Percentiles rank a stretch among this genome's conserved stretches.
These are phyloP conservation scores for Fusarium incarnatum DNA, from an alignment of 2,329 filamentous ascomycete genomes.

Conservation along the genomic window DNA sequence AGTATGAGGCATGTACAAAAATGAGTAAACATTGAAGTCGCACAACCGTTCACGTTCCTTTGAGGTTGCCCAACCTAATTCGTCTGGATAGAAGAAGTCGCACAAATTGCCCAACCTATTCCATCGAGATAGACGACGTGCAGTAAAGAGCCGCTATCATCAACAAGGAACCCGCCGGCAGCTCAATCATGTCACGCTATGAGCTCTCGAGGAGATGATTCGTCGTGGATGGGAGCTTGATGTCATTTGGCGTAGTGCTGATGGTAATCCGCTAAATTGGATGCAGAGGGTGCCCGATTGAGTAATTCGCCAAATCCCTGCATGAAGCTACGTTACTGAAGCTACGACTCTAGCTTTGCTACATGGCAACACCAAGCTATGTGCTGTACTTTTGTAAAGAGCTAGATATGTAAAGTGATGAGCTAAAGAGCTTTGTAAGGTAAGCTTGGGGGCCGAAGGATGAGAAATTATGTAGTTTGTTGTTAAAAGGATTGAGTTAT, in stretches of 20 bases:
- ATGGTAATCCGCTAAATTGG: neutral
- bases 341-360: neutral
- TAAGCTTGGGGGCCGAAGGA: neutral
- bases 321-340: neutral
- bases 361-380: neutral
- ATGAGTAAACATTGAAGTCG: neutral
- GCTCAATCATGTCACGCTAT: neutral
- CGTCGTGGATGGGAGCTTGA: slow-evolving; percentile 3
- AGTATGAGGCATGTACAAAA: neutral
- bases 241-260: slow-evolving; percentile 18
- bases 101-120: neutral
- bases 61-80: neutral
- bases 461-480: too few species aligned
- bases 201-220: neutral
- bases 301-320: slow-evolving; percentile 9
- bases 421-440: neutral
- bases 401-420: neutral
- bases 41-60: too few species aligned
- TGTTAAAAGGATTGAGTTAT: neutral
- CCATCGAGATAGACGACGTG: neutral
- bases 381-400: neutral
- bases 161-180: neutral
- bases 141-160: neutral
- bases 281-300: neutral
- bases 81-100: neutral